Evolutionary conservation across 139 green algal species (phyloP).

Genomic region (Chlorella sp.): DNA sequence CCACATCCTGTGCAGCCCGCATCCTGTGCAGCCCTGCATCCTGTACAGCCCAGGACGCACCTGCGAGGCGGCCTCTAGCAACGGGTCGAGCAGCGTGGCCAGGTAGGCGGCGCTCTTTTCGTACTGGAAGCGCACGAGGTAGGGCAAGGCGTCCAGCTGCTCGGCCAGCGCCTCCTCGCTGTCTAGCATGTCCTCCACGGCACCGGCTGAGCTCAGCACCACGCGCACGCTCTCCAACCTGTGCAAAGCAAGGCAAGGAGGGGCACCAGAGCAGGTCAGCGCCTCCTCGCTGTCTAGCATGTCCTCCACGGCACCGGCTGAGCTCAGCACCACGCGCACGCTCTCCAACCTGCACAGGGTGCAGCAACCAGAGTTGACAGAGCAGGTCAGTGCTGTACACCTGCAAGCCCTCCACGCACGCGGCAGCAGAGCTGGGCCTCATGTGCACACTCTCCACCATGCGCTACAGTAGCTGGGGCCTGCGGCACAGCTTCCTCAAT

Average conservation of each 20-base stretch:
- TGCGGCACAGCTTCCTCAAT: no score
- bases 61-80: constrained; percentile 58
- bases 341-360: not conserved
- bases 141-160: constrained; percentile 90
- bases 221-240: constrained; percentile 73
- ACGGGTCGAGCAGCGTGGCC: constrained; percentile 63
- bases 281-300: no score
- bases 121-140: constrained; percentile 90
- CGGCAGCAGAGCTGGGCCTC: no score
- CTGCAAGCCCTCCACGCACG: no score
- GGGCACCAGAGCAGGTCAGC: not conserved
- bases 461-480: no score
- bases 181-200: constrained; percentile 85
- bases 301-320: not conserved
- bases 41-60: constrained; percentile 10
- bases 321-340: no score
- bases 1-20: no score
- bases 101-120: constrained; percentile 66
- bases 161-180: constrained; percentile 88
- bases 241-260: not conserved
- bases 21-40: no score
- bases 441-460: no score
- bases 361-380: not conserved
- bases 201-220: constrained; percentile 31
- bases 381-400: not conserved